A percentile compares a stretch with the other conserved stretches of the same genome.
phyloP scores from a whole-genome alignment of 805 yeast genomes.

The Teunomyces stri region DNA sequence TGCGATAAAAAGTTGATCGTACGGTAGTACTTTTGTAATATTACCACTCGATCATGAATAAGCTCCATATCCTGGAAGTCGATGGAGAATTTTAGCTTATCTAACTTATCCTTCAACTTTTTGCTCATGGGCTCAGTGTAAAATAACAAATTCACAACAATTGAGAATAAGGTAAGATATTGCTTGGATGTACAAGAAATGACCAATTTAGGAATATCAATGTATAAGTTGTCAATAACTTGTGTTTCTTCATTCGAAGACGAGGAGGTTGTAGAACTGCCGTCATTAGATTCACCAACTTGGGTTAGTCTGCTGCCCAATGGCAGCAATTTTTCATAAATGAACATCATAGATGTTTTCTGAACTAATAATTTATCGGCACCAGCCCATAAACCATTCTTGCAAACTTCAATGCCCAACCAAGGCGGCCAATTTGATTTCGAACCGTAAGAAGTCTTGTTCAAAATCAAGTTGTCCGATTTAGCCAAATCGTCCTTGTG shows the following conservation, averaged over 20 bases:
- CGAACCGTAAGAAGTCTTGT: constrained; percentile 60
- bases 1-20: constrained; percentile 41
- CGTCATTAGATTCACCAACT: constrained; percentile 8
- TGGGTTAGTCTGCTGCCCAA: constrained; percentile 16
- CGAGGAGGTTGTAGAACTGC: neutral
- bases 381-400: constrained; percentile 39
- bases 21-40: constrained; percentile 48
- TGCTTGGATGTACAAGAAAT: constrained; percentile 72
- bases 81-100: constrained; percentile 64
- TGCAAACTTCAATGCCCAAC: constrained; percentile 69
- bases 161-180: constrained; percentile 62
- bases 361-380: constrained; percentile 55
- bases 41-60: constrained; percentile 45
- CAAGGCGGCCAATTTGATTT: constrained; percentile 82
- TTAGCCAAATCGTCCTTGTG: constrained; percentile 42
- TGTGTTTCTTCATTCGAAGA: neutral
- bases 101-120: constrained; percentile 54
- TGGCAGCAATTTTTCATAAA: constrained; percentile 48
- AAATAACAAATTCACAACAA: constrained; percentile 61
- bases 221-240: constrained; percentile 37
- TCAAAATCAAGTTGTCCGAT: constrained; percentile 43
- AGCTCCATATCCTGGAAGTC: constrained; percentile 62
- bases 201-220: constrained; percentile 69
- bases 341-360: constrained; percentile 58
- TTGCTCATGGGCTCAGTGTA: constrained; percentile 72